These are phyloP conservation scores for Microcos paniculata DNA, from an alignment of 345 rosid genomes.

Conservation along the genomic window DNA sequence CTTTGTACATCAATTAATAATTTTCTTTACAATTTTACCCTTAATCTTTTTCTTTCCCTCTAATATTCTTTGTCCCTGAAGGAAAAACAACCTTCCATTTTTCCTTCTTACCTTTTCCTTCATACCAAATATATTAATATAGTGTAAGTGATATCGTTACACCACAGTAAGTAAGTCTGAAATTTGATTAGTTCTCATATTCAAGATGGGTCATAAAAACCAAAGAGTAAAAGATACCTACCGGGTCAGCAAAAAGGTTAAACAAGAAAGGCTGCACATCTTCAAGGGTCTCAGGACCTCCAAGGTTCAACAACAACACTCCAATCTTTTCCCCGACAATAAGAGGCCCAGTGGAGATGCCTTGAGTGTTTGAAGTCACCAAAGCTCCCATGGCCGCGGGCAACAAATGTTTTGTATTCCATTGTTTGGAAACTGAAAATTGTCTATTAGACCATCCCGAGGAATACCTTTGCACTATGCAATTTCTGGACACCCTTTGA, in stretches of 20 bases:
- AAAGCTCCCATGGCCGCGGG: slow-evolving; percentile 59
- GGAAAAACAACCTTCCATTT: too few species aligned
- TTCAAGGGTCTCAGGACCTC: slow-evolving; percentile 97
- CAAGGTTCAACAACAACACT: slow-evolving; percentile 88
- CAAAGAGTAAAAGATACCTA: slow-evolving; percentile 31
- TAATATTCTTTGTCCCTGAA: too few species aligned
- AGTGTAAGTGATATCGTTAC: too few species aligned
- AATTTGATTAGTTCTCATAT: neutral
- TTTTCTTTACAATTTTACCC: too few species aligned
- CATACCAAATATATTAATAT: too few species aligned
- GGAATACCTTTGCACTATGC: slow-evolving; percentile 24
- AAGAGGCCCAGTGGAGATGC: slow-evolving; percentile 33
- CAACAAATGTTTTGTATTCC: slow-evolving; percentile 25
- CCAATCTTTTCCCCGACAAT: slow-evolving; percentile 67
- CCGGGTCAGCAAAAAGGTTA: slow-evolving; percentile 98
- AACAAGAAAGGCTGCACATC: slow-evolving; percentile 97
- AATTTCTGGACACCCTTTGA: slow-evolving; percentile 38
- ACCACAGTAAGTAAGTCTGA: neutral
- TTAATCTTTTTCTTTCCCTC: too few species aligned
- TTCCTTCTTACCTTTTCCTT: too few species aligned
- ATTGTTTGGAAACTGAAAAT: slow-evolving; percentile 23
- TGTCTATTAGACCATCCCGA: slow-evolving; percentile 33
- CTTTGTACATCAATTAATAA: too few species aligned
- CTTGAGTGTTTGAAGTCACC: slow-evolving; percentile 53
- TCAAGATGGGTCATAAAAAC: neutral